A percentile compares a stretch with the other conserved stretches of the same genome.
Conservation (phyloP, 345 rosid genomes). For the Gossypium anomalum region DNA sequence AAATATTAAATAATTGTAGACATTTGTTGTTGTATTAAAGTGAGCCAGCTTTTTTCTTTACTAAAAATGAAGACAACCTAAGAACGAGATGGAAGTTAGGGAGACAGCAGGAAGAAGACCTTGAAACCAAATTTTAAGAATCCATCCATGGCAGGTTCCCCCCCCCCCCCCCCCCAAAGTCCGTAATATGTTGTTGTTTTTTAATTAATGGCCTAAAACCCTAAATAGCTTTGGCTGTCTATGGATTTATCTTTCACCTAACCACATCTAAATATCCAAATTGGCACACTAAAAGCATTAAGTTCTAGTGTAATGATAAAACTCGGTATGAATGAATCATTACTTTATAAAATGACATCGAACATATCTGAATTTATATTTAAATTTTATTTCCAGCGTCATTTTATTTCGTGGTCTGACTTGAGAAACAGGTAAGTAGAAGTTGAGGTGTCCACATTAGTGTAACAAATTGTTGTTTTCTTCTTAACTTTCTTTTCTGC, state of each 20-base stretch:
- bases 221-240: neutral
- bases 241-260: too few species aligned
- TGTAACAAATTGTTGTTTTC: neutral
- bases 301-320: too few species aligned
- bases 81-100: neutral
- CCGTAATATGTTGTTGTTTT: too few species aligned
- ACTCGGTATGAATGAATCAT: too few species aligned
- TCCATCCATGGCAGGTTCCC: too few species aligned
- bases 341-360: too few species aligned
- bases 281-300: too few species aligned
- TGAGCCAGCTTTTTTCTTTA: conserved; percentile 11
- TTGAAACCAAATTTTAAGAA: neutral
- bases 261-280: too few species aligned
- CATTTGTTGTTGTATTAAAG: conserved; percentile 11
- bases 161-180: too few species aligned
- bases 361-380: too few species aligned
- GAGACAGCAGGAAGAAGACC: neutral
- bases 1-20: too few species aligned
- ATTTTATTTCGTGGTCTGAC: neutral
- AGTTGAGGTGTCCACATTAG: neutral
- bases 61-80: conserved; percentile 15
- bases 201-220: too few species aligned
- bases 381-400: neutral
- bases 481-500: neutral
- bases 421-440: neutral